These are phyloP conservation scores for Boletus hoseneyae DNA, from an alignment of 1,284 basidiomycete genomes.

Conservation along the genomic window DNA sequence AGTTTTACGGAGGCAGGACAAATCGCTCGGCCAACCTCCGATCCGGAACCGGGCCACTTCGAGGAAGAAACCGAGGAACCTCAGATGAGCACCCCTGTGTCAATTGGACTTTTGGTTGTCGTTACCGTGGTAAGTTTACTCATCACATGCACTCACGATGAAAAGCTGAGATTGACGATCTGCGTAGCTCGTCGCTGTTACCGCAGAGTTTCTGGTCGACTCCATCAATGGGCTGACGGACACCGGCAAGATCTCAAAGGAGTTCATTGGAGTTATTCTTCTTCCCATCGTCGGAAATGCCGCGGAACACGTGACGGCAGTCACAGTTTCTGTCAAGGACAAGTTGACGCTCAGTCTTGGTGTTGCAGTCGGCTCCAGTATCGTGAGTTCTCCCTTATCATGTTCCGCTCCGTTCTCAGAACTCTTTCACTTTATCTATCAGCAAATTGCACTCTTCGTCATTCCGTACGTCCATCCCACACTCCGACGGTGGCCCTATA, in stretches of 20 bases:
- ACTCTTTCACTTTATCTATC: conserved; percentile 9
- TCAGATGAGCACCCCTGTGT: conserved; percentile 51
- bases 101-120: conserved; percentile 49
- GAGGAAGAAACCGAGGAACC: conserved; percentile 54
- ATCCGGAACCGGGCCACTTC: conserved; percentile 14
- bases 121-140: conserved; percentile 59
- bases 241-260: conserved; percentile 54
- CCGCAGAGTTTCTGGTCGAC: conserved; percentile 80
- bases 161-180: background rate
- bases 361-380: conserved; percentile 87
- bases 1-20: background rate
- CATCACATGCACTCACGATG: background rate
- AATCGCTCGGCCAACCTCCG: background rate
- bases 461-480: conserved; percentile 56
- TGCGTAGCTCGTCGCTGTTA: conserved; percentile 58
- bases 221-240: conserved; percentile 69
- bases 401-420: background rate
- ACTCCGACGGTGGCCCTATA: conserved; percentile 36
- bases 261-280: conserved; percentile 84
- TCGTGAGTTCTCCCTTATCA: conserved; percentile 48
- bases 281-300: conserved; percentile 83
- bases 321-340: conserved; percentile 81
- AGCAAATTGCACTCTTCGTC: conserved; percentile 90
- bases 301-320: conserved; percentile 74
- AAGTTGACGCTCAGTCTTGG: conserved; percentile 71